Conservation (phyloP, 2,329 filamentous ascomycete species). For the Penicillium occitanis region DNA sequence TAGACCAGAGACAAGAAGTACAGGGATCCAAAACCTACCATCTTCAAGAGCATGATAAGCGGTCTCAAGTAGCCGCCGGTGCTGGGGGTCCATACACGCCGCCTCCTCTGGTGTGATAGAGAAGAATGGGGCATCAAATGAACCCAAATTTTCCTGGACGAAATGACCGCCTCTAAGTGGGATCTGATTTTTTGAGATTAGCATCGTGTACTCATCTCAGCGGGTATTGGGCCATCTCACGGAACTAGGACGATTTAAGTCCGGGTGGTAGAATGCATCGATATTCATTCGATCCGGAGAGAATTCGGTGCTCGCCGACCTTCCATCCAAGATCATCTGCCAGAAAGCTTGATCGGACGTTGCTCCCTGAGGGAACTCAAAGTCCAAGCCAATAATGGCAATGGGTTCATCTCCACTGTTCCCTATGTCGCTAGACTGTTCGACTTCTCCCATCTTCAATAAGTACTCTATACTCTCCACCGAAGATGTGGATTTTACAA, state of each 20-base stretch:
- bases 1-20: too few relatives aligned
- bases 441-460: too few relatives aligned
- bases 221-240: background rate
- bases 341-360: conserved; percentile 5
- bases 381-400: conserved; percentile 20
- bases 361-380: conserved; percentile 15
- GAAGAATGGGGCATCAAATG: conserved; percentile 22
- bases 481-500: too few relatives aligned
- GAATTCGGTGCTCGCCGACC: background rate
- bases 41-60: conserved; percentile 40
- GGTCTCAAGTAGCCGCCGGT: conserved; percentile 20
- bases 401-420: conserved; percentile 3
- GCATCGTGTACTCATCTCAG: too few relatives aligned
- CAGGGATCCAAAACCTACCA: background rate
- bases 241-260: background rate
- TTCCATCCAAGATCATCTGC: conserved; percentile 20
- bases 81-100: conserved; percentile 22
- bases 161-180: background rate
- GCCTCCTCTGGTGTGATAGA: conserved; percentile 23
- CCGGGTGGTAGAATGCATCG: conserved; percentile 14
- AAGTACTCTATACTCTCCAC: too few relatives aligned
- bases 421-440: background rate
- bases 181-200: background rate
- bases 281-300: conserved; percentile 8
- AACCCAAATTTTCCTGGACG: background rate